Evolutionary conservation across 78 protist genomes (phyloP).

Genomic region (Tieghemostelium lacteum): DNA sequence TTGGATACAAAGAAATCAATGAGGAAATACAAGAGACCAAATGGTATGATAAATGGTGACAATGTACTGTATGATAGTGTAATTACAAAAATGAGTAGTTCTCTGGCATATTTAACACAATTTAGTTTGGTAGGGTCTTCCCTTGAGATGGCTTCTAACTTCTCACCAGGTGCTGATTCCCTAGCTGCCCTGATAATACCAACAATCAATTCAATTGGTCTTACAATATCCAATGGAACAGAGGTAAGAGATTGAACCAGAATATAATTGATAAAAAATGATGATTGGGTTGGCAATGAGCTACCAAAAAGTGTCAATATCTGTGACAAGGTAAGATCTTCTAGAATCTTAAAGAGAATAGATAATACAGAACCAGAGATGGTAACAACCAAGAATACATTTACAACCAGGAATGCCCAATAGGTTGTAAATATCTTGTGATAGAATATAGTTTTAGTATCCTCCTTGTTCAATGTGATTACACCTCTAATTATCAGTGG

Average conservation of each 20-base stretch:
- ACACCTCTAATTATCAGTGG: constrained; percentile 47
- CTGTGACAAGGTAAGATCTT: constrained; percentile 25
- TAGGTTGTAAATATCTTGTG: constrained; percentile 64
- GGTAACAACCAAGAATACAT: constrained; percentile 59
- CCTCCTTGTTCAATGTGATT: constrained; percentile 34
- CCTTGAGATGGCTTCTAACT: constrained; percentile 49
- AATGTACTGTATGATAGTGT: constrained; percentile 58
- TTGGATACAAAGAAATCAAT: constrained; percentile 71
- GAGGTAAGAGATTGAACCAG: constrained; percentile 62
- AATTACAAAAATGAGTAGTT: constrained; percentile 51
- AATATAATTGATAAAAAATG: constrained; percentile 73
- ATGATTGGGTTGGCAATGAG: constrained; percentile 65
- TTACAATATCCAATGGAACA: constrained; percentile 53
- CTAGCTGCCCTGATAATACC: constrained; percentile 45
- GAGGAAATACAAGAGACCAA: constrained; percentile 56
- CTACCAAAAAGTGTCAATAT: constrained; percentile 38
- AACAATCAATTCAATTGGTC: constrained; percentile 64
- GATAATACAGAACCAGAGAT: constrained; percentile 63
- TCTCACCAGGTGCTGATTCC: constrained; percentile 47
- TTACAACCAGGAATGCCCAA: constrained; percentile 68
- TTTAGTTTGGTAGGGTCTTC: constrained; percentile 53
- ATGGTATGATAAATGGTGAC: constrained; percentile 61
- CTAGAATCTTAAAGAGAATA: constrained; percentile 35
- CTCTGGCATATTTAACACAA: constrained; percentile 52
- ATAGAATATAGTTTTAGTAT: constrained; percentile 25